Evolutionary conservation across 345 rosid species (phyloP).

Genomic region (Adansonia digitata): DNA sequence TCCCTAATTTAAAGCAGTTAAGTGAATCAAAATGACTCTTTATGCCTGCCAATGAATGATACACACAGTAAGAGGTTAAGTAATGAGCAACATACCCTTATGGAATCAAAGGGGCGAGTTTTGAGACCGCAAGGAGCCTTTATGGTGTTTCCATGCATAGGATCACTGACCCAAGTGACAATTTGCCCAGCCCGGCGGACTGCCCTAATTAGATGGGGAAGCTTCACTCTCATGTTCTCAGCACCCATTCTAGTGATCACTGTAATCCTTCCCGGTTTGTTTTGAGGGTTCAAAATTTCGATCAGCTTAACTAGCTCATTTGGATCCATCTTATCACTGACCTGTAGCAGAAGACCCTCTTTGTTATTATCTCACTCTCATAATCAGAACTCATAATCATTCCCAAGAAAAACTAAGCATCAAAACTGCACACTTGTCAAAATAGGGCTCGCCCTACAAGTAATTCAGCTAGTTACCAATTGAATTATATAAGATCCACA

Average conservation of each 20-base stretch:
- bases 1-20: background rate
- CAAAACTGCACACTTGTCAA: background rate
- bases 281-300: slow-evolving; percentile 81
- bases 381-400: background rate
- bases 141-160: slow-evolving; percentile 96
- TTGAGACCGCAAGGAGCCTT: slow-evolving; percentile 96
- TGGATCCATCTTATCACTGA: slow-evolving; percentile 93
- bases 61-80: background rate
- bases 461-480: background rate
- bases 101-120: slow-evolving; percentile 90
- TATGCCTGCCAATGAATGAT: background rate
- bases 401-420: background rate
- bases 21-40: background rate
- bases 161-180: slow-evolving; percentile 94
- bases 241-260: slow-evolving; percentile 89
- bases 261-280: slow-evolving; percentile 84
- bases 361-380: background rate
- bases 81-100: slow-evolving; percentile 42
- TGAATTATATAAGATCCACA: background rate
- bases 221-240: slow-evolving; percentile 93
- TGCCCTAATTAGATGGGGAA: slow-evolving; percentile 81
- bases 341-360: slow-evolving; percentile 35
- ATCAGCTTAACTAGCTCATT: slow-evolving; percentile 78
- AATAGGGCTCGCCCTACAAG: background rate
- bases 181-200: slow-evolving; percentile 75